Evolutionary conservation across 768 basidiomycete species (phyloP).

Genomic region (Amanita muscaria): DNA sequence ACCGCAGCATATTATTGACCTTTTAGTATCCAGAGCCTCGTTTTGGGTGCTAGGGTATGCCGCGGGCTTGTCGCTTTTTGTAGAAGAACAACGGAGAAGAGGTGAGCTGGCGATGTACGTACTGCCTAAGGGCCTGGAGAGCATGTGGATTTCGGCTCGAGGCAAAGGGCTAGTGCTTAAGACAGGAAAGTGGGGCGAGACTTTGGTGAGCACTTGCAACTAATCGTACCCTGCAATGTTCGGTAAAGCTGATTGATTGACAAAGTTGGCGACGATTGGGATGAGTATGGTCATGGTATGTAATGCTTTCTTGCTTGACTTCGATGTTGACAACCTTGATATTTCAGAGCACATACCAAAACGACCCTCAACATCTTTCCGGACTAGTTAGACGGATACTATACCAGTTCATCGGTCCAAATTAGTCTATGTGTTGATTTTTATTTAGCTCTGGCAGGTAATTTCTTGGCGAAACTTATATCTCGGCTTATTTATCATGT

Average conservation of each 20-base stretch:
- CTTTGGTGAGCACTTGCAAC: constrained; percentile 35
- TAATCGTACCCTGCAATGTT: background rate
- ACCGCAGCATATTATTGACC: constrained; percentile 39
- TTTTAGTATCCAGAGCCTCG: constrained; percentile 58
- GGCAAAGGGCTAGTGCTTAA: constrained; percentile 69
- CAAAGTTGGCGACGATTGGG: constrained; percentile 56
- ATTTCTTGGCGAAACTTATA: too few relatives aligned
- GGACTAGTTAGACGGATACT: constrained; percentile 72
- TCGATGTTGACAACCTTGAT: background rate
- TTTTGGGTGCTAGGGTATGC: constrained; percentile 71
- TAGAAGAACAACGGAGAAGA: constrained; percentile 83
- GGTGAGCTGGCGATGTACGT: constrained; percentile 91
- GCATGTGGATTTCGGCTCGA: constrained; percentile 74
- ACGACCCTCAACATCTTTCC: constrained; percentile 74
- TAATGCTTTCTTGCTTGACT: constrained; percentile 4
- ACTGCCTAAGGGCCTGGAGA: constrained; percentile 84
- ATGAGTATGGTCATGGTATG: constrained; percentile 90
- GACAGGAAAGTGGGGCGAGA: constrained; percentile 63
- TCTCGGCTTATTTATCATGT: too few relatives aligned
- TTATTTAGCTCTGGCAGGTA: too few relatives aligned
- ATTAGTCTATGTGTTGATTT: too few relatives aligned
- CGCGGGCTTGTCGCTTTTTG: constrained; percentile 69
- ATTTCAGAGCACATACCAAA: constrained; percentile 69
- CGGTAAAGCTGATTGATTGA: constrained; percentile 9
- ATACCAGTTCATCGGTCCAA: constrained; percentile 88